Base-by-base conservation (phyloP, 2,329 filamentous ascomycete genomes). In the Fusarium pseudograminearum region DNA sequence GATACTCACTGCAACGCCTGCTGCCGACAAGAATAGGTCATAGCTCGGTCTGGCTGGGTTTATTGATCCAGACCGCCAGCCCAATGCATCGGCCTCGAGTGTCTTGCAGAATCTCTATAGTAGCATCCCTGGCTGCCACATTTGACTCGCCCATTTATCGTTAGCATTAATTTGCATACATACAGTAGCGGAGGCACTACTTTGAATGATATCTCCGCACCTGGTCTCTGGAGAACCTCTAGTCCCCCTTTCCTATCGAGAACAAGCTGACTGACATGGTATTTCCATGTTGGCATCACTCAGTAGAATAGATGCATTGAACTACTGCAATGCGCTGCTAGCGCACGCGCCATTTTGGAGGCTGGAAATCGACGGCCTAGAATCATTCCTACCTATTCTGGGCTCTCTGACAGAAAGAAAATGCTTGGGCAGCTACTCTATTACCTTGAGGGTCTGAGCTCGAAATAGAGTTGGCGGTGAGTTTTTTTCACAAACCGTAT, bases 291-390 rank as follows among this genome's bases (percentile, higher is more conserved):
- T 57, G 47, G 47, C 52, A 66, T 66, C 63, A 41, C 33, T 54
- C 22, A 65, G 61, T 59, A 61, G 56, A 50, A 52, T 48, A 61
- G 54, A 48, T 73, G 70, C 70, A 75, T 69, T 58, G 50, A 70
- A 61, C 73, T 74, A 75, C 73, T 75, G 73, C 73, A 73, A 28
- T 38, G 51, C 53, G 31, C 54, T 63, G 50, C 69, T 75, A 75
- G 73, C 67, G 67, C 50, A 57, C 61, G 48, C 61, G 62, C 61
- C 50, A 52, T 60, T 66, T 55, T 65, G 53, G 38, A 44, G 47
- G 61, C 59, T 70, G 64, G 64, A 67, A 65, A 69, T 56, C 41
- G 40, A 47, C 65, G 67, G 63, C 46, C 58, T 53, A 73, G 60
- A 48, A 53, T 73, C 41, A 40, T 62, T 60, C 41, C 52, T 52